phyloP scores from a whole-genome alignment of 306 rosid species.

The Luffa acutangula region DNA sequence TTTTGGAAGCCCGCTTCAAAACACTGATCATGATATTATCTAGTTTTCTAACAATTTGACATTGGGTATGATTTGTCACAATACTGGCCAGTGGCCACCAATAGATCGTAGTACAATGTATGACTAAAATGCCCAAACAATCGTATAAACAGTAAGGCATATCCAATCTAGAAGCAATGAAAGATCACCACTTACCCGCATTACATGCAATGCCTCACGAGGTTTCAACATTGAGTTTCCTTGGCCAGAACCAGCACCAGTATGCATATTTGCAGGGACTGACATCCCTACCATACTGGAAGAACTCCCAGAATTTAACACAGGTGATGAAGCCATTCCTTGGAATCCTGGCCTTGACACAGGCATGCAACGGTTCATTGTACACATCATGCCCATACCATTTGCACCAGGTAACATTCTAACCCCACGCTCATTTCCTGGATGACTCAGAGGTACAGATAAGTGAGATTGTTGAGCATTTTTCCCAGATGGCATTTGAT shows the following conservation, averaged over 20 bases:
- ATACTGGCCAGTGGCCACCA: neutral
- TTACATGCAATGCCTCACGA: slow-evolving; percentile 63
- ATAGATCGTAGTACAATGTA: neutral
- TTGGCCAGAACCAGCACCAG: slow-evolving; percentile 75
- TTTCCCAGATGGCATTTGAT: slow-evolving; percentile 64
- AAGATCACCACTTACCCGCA: slow-evolving; percentile 59
- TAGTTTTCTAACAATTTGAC: neutral
- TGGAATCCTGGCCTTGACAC: slow-evolving; percentile 78
- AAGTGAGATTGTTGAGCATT: slow-evolving; percentile 61
- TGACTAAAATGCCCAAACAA: neutral
- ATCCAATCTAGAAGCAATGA: slow-evolving; percentile 6
- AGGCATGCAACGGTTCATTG: slow-evolving; percentile 66
- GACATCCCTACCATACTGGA: slow-evolving; percentile 77
- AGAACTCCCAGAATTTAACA: slow-evolving; percentile 70
- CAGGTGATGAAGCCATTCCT: slow-evolving; percentile 63
- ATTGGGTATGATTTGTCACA: neutral
- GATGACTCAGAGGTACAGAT: slow-evolving; percentile 50
- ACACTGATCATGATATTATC: neutral
- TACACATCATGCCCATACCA: slow-evolving; percentile 76
- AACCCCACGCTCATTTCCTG: slow-evolving; percentile 86
- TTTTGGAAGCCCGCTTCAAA: neutral
- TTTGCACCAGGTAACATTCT: slow-evolving; percentile 74
- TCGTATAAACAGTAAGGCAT: neutral
- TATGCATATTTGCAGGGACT: slow-evolving; percentile 64
- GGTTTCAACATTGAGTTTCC: slow-evolving; percentile 73